phyloP scores from a whole-genome alignment of 257 asterid species.

The Coffea canephora region DNA sequence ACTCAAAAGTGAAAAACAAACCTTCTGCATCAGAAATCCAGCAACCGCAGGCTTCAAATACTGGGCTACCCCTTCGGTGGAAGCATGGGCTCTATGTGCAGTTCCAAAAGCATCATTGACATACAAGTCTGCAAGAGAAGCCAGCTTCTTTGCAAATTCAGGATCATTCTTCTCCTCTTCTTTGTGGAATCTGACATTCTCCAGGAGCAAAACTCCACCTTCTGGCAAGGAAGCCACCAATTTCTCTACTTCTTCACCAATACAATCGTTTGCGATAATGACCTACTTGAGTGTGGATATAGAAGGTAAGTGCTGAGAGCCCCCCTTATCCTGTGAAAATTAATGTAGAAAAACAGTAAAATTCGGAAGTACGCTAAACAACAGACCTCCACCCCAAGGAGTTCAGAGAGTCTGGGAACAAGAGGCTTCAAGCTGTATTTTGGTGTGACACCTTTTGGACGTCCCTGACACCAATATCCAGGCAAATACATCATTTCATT shows the following conservation, averaged over 20 bases:
- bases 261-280: slow-evolving; percentile 74
- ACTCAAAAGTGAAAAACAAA: not conserved
- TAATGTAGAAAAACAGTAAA: not conserved
- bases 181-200: slow-evolving; percentile 65
- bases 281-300: slow-evolving; percentile 40
- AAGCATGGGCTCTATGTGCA: slow-evolving; percentile 68
- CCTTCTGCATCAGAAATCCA: slow-evolving; percentile 58
- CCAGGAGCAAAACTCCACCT: slow-evolving; percentile 76
- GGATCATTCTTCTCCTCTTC: slow-evolving; percentile 62
- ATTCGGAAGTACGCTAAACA: not conserved
- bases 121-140: slow-evolving; percentile 49
- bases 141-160: slow-evolving; percentile 55
- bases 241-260: slow-evolving; percentile 76
- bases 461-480: slow-evolving; percentile 53
- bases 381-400: slow-evolving; percentile 68
- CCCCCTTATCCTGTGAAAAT: not conserved
- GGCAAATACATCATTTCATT: not conserved
- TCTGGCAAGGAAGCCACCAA: slow-evolving; percentile 65
- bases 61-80: slow-evolving; percentile 56
- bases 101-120: slow-evolving; percentile 91
- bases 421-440: slow-evolving; percentile 94
- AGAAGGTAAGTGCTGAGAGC: not conserved
- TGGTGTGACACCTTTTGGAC: slow-evolving; percentile 94
- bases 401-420: slow-evolving; percentile 75
- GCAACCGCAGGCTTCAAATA: slow-evolving; percentile 52